Conservation (phyloP, 441 rosid genomes). For the Aleurites moluccanus region DNA sequence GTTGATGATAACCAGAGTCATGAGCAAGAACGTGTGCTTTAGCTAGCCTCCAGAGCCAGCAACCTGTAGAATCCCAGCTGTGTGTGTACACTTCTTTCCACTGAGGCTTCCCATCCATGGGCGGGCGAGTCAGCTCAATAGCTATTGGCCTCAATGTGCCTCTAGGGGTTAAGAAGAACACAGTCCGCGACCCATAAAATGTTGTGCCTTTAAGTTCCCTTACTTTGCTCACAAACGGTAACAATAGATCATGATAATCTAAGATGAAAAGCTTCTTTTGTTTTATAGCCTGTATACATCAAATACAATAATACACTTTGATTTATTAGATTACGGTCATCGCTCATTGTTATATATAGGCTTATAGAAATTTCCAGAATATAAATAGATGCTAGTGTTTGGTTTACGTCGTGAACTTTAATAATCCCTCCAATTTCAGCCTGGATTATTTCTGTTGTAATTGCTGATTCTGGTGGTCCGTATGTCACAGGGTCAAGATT, state of each 20-base stretch:
- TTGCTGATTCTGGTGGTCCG: conserved; percentile 57
- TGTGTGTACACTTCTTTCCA: conserved; percentile 62
- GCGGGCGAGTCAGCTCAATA: conserved; percentile 69
- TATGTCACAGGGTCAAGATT: conserved; percentile 54
- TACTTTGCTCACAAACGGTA: conserved; percentile 68
- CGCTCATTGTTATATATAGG: background rate
- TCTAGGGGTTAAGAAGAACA: conserved; percentile 56
- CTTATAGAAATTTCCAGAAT: background rate
- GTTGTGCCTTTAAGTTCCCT: conserved; percentile 47
- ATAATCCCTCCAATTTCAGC: conserved; percentile 49
- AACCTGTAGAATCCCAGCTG: conserved; percentile 43
- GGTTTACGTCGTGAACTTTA: conserved; percentile 48
- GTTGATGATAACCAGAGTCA: conserved; percentile 71
- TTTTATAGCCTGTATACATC: conserved; percentile 48
- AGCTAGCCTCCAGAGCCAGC: conserved; percentile 76
- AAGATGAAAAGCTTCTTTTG: conserved; percentile 59
- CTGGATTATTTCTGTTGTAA: conserved; percentile 53
- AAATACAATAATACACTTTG: background rate
- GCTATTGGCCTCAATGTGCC: conserved; percentile 61
- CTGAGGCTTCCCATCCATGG: conserved; percentile 50
- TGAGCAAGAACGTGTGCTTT: conserved; percentile 71
- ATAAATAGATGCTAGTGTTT: background rate
- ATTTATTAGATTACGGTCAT: background rate
- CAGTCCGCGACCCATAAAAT: conserved; percentile 65
- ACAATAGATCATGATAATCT: conserved; percentile 69